Conservation (phyloP, 805 yeast species). For the Ogataea parapolymorpha region DNA sequence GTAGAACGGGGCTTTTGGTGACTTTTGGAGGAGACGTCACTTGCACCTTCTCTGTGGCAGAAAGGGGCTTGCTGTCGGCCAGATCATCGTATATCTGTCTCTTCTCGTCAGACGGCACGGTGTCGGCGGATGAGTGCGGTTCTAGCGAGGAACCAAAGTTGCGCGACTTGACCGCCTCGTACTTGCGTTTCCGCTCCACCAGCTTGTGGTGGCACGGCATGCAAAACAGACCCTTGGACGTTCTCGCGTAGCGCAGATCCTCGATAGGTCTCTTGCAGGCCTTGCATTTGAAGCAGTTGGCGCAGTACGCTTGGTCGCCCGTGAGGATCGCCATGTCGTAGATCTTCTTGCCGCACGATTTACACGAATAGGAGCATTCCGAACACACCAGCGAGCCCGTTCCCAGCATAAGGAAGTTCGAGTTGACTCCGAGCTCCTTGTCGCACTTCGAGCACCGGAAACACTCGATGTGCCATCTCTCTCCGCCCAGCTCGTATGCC, state of each 20-base stretch:
- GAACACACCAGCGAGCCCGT: slow-evolving; percentile 89
- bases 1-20: slow-evolving; percentile 13
- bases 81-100: slow-evolving; percentile 9
- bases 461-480: slow-evolving; percentile 94
- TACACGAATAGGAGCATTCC: slow-evolving; percentile 88
- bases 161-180: slow-evolving; percentile 43
- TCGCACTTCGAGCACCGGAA: slow-evolving; percentile 86
- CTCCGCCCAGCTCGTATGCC: slow-evolving; percentile 91
- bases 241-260: slow-evolving; percentile 87
- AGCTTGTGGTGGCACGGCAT: slow-evolving; percentile 87
- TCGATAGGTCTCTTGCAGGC: slow-evolving; percentile 83
- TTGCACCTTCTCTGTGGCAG: slow-evolving; percentile 14
- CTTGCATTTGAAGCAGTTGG: slow-evolving; percentile 84
- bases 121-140: slow-evolving; percentile 1
- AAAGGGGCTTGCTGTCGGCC: slow-evolving; percentile 3
- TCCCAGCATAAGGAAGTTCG: slow-evolving; percentile 87
- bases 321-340: slow-evolving; percentile 92
- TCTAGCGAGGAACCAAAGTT: not conserved
- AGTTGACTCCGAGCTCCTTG: slow-evolving; percentile 74
- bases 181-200: slow-evolving; percentile 68
- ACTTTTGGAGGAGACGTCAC: slow-evolving; percentile 16
- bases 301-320: slow-evolving; percentile 93
- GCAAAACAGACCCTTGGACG: slow-evolving; percentile 89
- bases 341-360: slow-evolving; percentile 79
- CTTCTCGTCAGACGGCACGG: slow-evolving; percentile 10